A percentile compares a stretch with the other conserved stretches of the same genome.
These are phyloP conservation scores for Rhynchospora tenuis DNA, from an alignment of 176 grass and related monocot genomes.

Conservation along the genomic window DNA sequence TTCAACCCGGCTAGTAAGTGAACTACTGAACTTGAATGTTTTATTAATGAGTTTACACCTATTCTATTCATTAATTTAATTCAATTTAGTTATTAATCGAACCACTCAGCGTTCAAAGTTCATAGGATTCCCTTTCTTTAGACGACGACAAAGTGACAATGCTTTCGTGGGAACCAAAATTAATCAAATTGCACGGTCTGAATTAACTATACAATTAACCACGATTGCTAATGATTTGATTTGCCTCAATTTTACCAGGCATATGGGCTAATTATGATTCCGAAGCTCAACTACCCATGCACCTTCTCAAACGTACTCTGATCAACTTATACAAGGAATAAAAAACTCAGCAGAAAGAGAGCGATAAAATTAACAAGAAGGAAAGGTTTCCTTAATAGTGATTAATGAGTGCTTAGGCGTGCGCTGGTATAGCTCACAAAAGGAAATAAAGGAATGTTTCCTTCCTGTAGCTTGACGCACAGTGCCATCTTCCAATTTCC, in stretches of 20 bases:
- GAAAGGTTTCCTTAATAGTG: background rate
- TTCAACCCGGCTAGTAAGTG: no score
- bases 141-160: no score
- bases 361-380: background rate
- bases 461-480: background rate
- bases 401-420: slow-evolving; percentile 13
- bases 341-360: background rate
- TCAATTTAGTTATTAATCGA: no score
- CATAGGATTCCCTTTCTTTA: no score
- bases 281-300: background rate
- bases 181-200: no score
- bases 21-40: no score
- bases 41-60: no score
- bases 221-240: background rate
- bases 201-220: background rate
- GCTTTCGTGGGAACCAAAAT: no score
- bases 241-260: background rate
- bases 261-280: background rate
- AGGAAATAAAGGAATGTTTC: slow-evolving; percentile 1
- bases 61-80: no score
- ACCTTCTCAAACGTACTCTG: background rate
- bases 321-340: background rate
- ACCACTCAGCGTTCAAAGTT: no score
- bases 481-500: background rate
- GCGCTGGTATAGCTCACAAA: slow-evolving; percentile 3